Evolutionary conservation across 176 grass and related monocot species (phyloP), one percentile per base, ranked within the genome.

Genomic region (Elaeis guineensis): DNA sequence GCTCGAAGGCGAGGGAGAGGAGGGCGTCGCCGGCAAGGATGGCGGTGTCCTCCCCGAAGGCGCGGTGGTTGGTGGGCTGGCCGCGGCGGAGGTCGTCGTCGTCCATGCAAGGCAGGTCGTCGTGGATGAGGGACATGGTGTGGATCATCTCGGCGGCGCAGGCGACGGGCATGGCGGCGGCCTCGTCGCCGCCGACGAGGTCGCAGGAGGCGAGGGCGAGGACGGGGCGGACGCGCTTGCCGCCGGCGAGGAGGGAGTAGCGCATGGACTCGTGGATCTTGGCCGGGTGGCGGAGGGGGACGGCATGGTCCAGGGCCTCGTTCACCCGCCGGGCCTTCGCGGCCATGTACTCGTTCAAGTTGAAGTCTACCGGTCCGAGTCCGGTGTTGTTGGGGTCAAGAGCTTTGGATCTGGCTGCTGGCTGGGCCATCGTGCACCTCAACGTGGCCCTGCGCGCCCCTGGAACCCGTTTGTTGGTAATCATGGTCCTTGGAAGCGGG

Each of bases 21-120:
- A 87, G 74, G 6, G 84, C 75, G 75, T 75, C 79, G 3, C 84
- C 84, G 0, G 84, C 61, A 4, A 87, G 65, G 23, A 87, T 49
- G 28, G 79, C 75, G 29, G 70, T 70, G 60, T 21, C 50, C 64
- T 71, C 61, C 23, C 79, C 84, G 67, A 72, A 87, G 3, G 54
- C 74, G 20, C 62, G 59, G 71, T 87, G 84, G 79, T 75, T 78
- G 5, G 75, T 29, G 2, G 71, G 50, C 0, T 58, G 51, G 0
- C 84, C 84, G 19, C 75, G 74, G 19, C 79, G 79, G 35, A 87
- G 72, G 50, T 24, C 9, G 71, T 75, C 84, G 78, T 87, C 51
- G 56, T 87, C 84, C 69, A 87, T 78, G 79, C 79, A 87, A 18
- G 84, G 84, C 51, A 87, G 72, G 62, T 87, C 84, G 55, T 87